A percentile compares a stretch with the other conserved stretches of the same genome.
phyloP scores from a whole-genome alignment of 805 yeast genomes.

The Komagataella kurtzmanii region DNA sequence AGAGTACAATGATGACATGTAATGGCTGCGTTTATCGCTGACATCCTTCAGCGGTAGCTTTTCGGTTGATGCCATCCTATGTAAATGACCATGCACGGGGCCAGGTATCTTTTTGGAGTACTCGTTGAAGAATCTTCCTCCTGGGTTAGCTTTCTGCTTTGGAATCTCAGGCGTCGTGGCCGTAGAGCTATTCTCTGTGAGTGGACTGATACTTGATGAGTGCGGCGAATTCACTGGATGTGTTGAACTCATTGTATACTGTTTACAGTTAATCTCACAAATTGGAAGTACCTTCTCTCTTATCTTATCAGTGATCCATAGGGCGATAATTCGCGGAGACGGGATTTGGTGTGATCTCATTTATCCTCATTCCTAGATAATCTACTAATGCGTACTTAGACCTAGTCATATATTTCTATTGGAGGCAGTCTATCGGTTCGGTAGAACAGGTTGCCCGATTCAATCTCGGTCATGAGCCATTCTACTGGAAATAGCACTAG shows the following conservation, averaged over 20 bases:
- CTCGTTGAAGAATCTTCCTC: neutral
- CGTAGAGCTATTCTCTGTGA: neutral
- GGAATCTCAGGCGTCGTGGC: neutral
- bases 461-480: constrained; percentile 82
- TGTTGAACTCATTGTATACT: neutral
- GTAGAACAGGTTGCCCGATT: constrained; percentile 90
- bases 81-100: neutral
- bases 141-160: neutral
- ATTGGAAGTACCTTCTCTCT: neutral
- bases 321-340: neutral
- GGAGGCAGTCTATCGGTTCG: constrained; percentile 92
- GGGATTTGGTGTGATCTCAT: too few relatives aligned
- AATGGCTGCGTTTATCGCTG: neutral
- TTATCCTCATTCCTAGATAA: neutral
- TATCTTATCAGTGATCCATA: neutral
- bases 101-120: neutral
- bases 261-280: neutral
- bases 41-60: neutral
- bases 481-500: constrained; percentile 85
- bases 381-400: neutral
- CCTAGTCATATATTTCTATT: constrained; percentile 74
- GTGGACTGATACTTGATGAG: neutral
- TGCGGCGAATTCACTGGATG: neutral
- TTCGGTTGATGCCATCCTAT: neutral
- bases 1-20: neutral